phyloP scores from a whole-genome alignment of 192 early-diverging fungal genomes.

The Rhizoclosmatium sp. region DNA sequence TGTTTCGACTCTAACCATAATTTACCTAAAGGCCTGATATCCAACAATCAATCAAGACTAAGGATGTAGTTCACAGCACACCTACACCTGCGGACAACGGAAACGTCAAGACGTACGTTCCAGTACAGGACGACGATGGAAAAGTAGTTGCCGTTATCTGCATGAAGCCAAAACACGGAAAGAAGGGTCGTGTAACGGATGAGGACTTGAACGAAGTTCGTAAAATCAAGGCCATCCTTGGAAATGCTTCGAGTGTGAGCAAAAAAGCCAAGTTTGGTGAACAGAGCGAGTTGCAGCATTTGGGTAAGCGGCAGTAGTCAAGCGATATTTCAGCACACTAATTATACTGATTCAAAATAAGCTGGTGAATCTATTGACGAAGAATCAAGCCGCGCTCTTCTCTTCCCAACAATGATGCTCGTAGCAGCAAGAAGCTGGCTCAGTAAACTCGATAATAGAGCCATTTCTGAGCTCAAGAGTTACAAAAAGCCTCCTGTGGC shows the following conservation, averaged over 20 bases:
- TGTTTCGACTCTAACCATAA: not conserved
- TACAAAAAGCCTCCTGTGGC: constrained; percentile 63
- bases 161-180: constrained; percentile 11
- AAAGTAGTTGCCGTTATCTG: constrained; percentile 46
- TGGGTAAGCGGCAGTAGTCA: constrained; percentile 10
- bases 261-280: constrained; percentile 40
- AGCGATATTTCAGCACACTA: not conserved
- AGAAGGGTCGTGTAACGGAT: constrained; percentile 27
- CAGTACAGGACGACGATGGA: constrained; percentile 44
- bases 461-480: constrained; percentile 59
- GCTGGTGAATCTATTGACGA: constrained; percentile 61
- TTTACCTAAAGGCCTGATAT: not conserved
- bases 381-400: constrained; percentile 46
- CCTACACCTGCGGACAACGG: constrained; percentile 5
- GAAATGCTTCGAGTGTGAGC: constrained; percentile 22
- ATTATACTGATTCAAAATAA: constrained; percentile 12
- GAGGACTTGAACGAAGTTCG: constrained; percentile 52
- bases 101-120: constrained; percentile 41
- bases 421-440: constrained; percentile 46
- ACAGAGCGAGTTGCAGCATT: constrained; percentile 20
- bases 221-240: constrained; percentile 36
- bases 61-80: constrained; percentile 22
- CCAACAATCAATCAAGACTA: constrained; percentile 31
- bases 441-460: constrained; percentile 47
- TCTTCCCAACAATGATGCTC: constrained; percentile 65